Conservation (phyloP, 352 stramenopile genomes). For the Saprolegnia parasitica region DNA sequence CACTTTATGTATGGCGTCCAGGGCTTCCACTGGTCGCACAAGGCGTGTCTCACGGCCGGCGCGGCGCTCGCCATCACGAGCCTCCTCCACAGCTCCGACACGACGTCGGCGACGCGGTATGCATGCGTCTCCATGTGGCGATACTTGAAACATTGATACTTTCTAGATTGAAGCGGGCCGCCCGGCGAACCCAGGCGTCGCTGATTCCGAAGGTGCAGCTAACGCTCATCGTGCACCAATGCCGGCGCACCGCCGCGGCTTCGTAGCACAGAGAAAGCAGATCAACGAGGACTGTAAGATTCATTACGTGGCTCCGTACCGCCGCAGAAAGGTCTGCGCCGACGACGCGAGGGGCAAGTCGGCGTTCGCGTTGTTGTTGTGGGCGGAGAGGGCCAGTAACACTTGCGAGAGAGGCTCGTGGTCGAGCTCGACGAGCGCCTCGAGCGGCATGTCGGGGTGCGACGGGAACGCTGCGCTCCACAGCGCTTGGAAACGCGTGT, state of each 20-base stretch:
- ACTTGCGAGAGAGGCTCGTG: conserved; percentile 6
- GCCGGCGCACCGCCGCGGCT: conserved; percentile 30
- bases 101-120: conserved; percentile 22
- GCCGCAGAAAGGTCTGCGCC: not conserved
- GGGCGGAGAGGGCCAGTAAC: conserved; percentile 1
- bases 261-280: not conserved
- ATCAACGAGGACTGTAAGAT: too few species aligned
- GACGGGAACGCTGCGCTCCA: conserved; percentile 72
- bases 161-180: not conserved
- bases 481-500: conserved; percentile 61
- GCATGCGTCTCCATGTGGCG: too few species aligned
- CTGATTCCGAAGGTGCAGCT: conserved; percentile 75
- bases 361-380: not conserved
- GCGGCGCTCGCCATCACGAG: conserved; percentile 76
- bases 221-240: conserved; percentile 70
- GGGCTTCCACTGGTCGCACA: conserved; percentile 82
- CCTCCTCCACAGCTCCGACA: conserved; percentile 62
- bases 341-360: not conserved
- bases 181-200: conserved; percentile 29
- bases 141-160: not conserved
- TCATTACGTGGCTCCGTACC: not conserved
- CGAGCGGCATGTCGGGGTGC: conserved; percentile 58
- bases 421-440: conserved; percentile 69
- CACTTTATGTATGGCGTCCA: conserved; percentile 78
- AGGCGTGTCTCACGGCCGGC: conserved; percentile 76